Base-by-base conservation (phyloP, 495 filamentous ascomycete genomes). In the Parathielavia hyrcaniae region DNA sequence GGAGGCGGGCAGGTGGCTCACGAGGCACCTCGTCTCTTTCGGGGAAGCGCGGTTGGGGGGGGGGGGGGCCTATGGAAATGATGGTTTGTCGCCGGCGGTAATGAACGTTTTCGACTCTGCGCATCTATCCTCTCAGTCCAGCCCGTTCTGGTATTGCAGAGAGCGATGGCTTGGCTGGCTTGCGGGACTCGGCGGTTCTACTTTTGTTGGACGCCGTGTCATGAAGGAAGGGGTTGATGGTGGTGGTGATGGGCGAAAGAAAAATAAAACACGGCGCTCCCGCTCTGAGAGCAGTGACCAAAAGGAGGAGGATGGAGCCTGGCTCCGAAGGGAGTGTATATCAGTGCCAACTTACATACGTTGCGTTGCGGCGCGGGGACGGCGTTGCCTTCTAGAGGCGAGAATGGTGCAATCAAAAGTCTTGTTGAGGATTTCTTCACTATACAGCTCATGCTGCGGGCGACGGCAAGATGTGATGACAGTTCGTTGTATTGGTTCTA, bases 331-430 rank as follows among this genome's bases (percentile, higher is more conserved):
- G 55, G 57, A 56, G 41, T 68, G 65, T 68, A 68, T 61, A 68
- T 68, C 59, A 62, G 13, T 63, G 61, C 62, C 59, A 65, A 58
- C 40, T 53, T 56, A 65, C 53, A 61, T 64, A 64, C 59, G 48
- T 60, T 64, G 30, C 19, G 53, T 46, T 47, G 57, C 43, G 48
- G n/a, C 50, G 11, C 49, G 40, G 57, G 53, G 46, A 39, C 47
- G 51, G 53, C 40, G n/a, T 43, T 50, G 58, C 56, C 45, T 12
- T 49, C 23, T 48, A 47, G 46, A 57, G 53, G 43, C 40, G 17
- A 53, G 41, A 48, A 51, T 14, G 6, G 41, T 10, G 34, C 48
- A 51, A 40, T 38, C 5, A 58, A 58, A 43, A 46, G 4, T 19
- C 36, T 50, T 41, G 41, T 32, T 12, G 50, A n/a, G 32, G 9